These are phyloP conservation scores for Trichoderma oligosporum DNA, from an alignment of 2,329 filamentous ascomycete species.

Conservation along the genomic window DNA sequence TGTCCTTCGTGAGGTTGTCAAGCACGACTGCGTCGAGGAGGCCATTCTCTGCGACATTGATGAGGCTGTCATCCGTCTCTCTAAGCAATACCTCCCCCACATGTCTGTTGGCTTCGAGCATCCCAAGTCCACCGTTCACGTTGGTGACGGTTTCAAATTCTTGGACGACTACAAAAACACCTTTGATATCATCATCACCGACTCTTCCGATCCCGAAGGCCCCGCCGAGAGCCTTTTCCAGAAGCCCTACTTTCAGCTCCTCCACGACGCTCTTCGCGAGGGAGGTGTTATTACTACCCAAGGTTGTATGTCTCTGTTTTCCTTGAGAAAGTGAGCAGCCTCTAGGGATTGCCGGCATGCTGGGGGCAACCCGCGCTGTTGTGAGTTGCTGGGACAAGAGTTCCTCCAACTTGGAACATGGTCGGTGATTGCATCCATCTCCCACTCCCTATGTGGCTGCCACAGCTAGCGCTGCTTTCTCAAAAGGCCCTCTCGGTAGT, in stretches of 20 bases:
- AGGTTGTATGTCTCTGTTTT: slow-evolving; percentile 93
- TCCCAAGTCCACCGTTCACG: slow-evolving; percentile 86
- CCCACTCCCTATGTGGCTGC: slow-evolving; percentile 31
- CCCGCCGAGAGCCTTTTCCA: slow-evolving; percentile 96
- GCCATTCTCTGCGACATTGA: slow-evolving; percentile 98
- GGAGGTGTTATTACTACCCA: slow-evolving; percentile 99
- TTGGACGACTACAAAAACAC: slow-evolving; percentile 92
- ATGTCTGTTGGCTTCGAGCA: slow-evolving; percentile 94
- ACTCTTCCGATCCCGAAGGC: slow-evolving; percentile 95
- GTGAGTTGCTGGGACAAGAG: not conserved
- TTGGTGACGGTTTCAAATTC: slow-evolving; percentile 99
- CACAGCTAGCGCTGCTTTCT: slow-evolving; percentile 41
- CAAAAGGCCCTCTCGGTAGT: slow-evolving; percentile 35
- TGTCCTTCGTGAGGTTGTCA: slow-evolving; percentile 96
- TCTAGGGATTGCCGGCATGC: slow-evolving; percentile 31
- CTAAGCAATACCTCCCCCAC: slow-evolving; percentile 92
- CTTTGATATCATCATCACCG: slow-evolving; percentile 99
- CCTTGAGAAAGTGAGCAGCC: slow-evolving; percentile 41
- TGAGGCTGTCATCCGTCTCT: slow-evolving; percentile 96
- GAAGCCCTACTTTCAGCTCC: slow-evolving; percentile 97
- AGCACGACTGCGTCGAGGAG: slow-evolving; percentile 96
- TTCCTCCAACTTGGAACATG: slow-evolving; percentile 1
- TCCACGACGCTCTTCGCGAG: slow-evolving; percentile 83
- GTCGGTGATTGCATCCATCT: slow-evolving; percentile 7
- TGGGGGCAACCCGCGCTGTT: slow-evolving; percentile 9